phyloP scores from a whole-genome alignment of 2,329 filamentous ascomycete genomes.

The Paecilomyces dactylethromorphus region DNA sequence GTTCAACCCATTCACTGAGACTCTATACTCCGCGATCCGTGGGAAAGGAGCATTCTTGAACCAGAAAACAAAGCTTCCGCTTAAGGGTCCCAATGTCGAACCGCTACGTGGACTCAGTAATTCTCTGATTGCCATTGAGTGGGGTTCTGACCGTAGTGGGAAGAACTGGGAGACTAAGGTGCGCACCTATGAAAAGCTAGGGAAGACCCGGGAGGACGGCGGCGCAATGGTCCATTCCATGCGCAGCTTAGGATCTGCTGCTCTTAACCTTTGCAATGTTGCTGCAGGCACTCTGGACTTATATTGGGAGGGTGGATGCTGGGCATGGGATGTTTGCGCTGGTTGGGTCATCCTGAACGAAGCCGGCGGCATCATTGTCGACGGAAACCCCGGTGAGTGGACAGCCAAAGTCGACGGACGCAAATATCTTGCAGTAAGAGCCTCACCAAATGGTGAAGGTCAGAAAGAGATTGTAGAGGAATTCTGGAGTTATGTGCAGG shows the following conservation, averaged over 20 bases:
- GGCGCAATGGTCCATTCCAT: constrained; percentile 58
- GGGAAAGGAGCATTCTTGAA: constrained; percentile 50
- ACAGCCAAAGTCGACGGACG: constrained; percentile 50
- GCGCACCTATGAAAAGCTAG: constrained; percentile 46
- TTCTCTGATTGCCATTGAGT: constrained; percentile 54
- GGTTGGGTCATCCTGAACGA: constrained; percentile 57
- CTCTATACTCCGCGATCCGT: constrained; percentile 50
- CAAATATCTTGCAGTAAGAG: constrained; percentile 43
- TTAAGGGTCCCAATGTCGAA: constrained; percentile 36
- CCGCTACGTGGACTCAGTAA: constrained; percentile 44
- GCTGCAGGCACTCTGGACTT: constrained; percentile 52
- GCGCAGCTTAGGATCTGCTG: constrained; percentile 52
- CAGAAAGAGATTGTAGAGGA: constrained; percentile 37
- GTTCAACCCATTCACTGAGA: constrained; percentile 54
- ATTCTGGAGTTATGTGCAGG: constrained; percentile 35
- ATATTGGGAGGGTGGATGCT: constrained; percentile 63
- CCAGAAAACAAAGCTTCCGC: constrained; percentile 34
- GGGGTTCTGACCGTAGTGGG: constrained; percentile 53
- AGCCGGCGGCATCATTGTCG: constrained; percentile 54
- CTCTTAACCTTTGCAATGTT: constrained; percentile 55
- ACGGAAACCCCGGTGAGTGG: constrained; percentile 54
- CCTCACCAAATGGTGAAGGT: constrained; percentile 21
- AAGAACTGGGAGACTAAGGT: constrained; percentile 52
- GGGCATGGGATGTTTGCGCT: constrained; percentile 61
- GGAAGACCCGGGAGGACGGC: constrained; percentile 44